Evolutionary conservation across 441 rosid species (phyloP).

Genomic region (Gossypium gossypioides): DNA sequence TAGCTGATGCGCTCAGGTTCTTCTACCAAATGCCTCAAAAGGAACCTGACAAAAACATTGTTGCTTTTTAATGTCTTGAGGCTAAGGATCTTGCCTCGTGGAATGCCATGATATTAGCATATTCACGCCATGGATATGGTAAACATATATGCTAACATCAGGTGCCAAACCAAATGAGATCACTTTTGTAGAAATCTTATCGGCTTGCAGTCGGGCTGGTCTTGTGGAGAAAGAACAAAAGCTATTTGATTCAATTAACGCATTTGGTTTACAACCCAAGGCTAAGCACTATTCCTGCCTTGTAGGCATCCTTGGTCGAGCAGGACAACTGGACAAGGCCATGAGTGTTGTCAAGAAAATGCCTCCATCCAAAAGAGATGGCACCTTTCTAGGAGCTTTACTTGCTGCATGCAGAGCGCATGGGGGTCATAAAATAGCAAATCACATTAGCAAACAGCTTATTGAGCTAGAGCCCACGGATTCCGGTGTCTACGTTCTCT

Average conservation of each 20-base stretch:
- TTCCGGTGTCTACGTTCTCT: constrained; percentile 22
- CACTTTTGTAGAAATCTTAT: constrained; percentile 30
- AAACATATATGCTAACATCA: constrained; percentile 23
- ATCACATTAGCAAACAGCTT: constrained; percentile 19
- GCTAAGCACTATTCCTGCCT: constrained; percentile 38
- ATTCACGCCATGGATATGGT: constrained; percentile 27
- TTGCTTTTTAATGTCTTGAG: constrained; percentile 19
- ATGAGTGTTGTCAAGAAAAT: constrained; percentile 19
- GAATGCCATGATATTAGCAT: constrained; percentile 35
- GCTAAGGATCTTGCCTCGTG: constrained; percentile 32
- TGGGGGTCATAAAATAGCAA: constrained; percentile 21
- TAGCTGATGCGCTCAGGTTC: constrained; percentile 22
- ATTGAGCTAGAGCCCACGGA: constrained; percentile 29
- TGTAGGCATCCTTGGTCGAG: constrained; percentile 35
- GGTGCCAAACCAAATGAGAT: constrained; percentile 30
- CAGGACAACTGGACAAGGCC: constrained; percentile 27
- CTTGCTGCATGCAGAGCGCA: constrained; percentile 29
- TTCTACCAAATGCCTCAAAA: too few species aligned
- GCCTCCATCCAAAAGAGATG: constrained; percentile 25
- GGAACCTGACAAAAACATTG: too few species aligned
- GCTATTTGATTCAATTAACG: constrained; percentile 22
- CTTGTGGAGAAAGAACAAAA: constrained; percentile 26
- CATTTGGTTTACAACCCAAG: constrained; percentile 25
- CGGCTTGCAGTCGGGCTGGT: constrained; percentile 35
- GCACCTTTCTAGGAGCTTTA: constrained; percentile 32